Conservation (phyloP, 257 asterid genomes). For the Primulina eburnea region DNA sequence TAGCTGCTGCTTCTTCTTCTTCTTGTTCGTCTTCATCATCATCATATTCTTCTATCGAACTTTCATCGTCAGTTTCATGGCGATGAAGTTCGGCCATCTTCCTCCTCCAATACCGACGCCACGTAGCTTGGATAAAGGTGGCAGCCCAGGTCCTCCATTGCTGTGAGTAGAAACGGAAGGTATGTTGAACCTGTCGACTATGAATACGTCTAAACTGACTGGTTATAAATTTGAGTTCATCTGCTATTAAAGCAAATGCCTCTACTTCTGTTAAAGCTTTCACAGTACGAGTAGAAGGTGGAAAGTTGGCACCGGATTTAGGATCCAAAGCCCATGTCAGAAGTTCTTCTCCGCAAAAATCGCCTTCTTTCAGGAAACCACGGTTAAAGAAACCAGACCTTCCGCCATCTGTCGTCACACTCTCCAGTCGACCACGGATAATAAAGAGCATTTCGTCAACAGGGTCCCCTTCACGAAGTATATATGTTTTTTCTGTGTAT, state of each 20-base stretch:
- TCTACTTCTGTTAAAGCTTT: constrained; percentile 91
- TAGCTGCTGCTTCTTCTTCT: constrained; percentile 35
- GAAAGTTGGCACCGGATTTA: constrained; percentile 71
- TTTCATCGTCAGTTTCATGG: constrained; percentile 40
- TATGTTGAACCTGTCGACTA: constrained; percentile 94
- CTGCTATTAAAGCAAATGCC: constrained; percentile 89
- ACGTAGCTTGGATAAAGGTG: constrained; percentile 86
- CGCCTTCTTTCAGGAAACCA: constrained; percentile 74
- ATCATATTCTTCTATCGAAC: constrained; percentile 18
- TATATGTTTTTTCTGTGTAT: constrained; percentile 71
- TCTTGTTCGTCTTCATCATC: neutral
- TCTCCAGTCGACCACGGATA: constrained; percentile 90
- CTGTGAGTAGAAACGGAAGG: constrained; percentile 90
- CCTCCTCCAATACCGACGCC: constrained; percentile 78
- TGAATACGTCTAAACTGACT: constrained; percentile 89
- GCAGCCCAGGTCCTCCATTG: constrained; percentile 99
- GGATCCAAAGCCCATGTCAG: constrained; percentile 98
- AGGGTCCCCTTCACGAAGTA: constrained; percentile 94
- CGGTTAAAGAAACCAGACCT: constrained; percentile 92
- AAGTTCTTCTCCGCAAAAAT: constrained; percentile 96
- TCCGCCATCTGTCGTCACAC: constrained; percentile 97
- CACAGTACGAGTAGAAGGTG: constrained; percentile 92
- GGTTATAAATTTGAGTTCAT: constrained; percentile 79
- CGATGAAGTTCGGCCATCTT: constrained; percentile 50
- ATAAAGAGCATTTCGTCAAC: constrained; percentile 90